Conservation (phyloP, 148 eudicot genomes). For the Cornus kousa region DNA sequence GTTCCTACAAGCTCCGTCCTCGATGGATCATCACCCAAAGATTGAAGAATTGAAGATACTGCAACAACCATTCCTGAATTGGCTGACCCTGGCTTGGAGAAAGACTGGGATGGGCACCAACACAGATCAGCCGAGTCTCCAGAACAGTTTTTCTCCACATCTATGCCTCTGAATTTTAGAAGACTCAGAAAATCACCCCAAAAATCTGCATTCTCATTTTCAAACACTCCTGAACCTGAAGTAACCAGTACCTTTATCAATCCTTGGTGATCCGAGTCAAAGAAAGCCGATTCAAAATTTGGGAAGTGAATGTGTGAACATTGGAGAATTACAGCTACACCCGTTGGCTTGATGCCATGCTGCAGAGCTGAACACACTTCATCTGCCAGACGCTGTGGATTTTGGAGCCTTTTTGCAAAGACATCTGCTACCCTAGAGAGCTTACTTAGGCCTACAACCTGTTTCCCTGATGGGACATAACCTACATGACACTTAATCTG, state of each 20-base stretch:
- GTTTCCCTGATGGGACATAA: slow-evolving; percentile 79
- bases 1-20: slow-evolving; percentile 79
- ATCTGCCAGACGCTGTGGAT: slow-evolving; percentile 78
- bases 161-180: slow-evolving; percentile 42
- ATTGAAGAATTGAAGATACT: slow-evolving; percentile 54
- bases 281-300: slow-evolving; percentile 44
- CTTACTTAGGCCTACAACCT: slow-evolving; percentile 92
- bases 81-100: slow-evolving; percentile 23
- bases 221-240: slow-evolving; percentile 74
- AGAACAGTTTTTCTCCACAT: slow-evolving; percentile 23
- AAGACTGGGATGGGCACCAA: slow-evolving; percentile 69
- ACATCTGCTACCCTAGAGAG: slow-evolving; percentile 86
- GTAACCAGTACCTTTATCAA: slow-evolving; percentile 40
- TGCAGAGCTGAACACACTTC: slow-evolving; percentile 72
- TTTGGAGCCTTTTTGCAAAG: slow-evolving; percentile 83
- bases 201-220: slow-evolving; percentile 34
- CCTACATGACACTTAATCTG: slow-evolving; percentile 93
- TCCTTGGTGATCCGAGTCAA: slow-evolving; percentile 45
- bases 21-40: slow-evolving; percentile 78
- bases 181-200: slow-evolving; percentile 74
- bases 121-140: slow-evolving; percentile 15
- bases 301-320: slow-evolving; percentile 74
- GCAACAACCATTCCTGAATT: slow-evolving; percentile 57
- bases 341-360: slow-evolving; percentile 55
- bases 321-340: slow-evolving; percentile 74